Base-by-base conservation (phyloP, 1,139 yeast genomes). In the Kodamaea suecica region DNA sequence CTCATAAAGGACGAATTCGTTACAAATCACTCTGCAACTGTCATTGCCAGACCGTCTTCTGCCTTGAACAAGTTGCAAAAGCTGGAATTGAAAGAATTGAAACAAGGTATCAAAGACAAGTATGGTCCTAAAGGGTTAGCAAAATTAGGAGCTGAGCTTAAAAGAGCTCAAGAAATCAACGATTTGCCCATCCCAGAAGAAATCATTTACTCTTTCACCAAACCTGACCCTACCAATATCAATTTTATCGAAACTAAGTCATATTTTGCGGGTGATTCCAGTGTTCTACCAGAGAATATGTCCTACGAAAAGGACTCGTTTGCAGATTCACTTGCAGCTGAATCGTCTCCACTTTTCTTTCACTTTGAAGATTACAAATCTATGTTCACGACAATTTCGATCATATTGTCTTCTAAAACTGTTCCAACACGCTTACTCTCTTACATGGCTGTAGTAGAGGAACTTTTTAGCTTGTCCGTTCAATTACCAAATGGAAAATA, bases 311-410 rank as follows among this genome's bases (percentile, higher is more conserved):
- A 43, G 12, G 48, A 49, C 24, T 52, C 55, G 29, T 34, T 53
- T 23, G 39, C 38, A 5, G 42, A 48, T 1, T 63, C 70, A 25
- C 31, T 38, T 6, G 12, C 13, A 8, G 17, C 20, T n/a, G 32
- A 31, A 10, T 4, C 12, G 10, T 73, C 82, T 45, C 90, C 95
- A 5, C 57, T 88, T 27, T 81, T 78, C 44, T 58, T 88, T 36
- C 95, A 88, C 52, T 74, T 84, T 48, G 97, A 92, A 58, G 77
- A 82, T 43, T 84, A 77, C 54, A 74, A 79, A 37, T 85, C 97
- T 2, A 80, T 84, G 50, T 92, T 92, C 55, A 77, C 86, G 16
- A 78, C 84, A n/a, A 68, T 87, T 15, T 75, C 79, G 41, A 55
- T 87, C 23, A 61, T 84, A 23, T 58, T 85, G 50, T 79, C 94